Conservation (phyloP, 805 yeast species). For the Ogataea nonfermentans region DNA sequence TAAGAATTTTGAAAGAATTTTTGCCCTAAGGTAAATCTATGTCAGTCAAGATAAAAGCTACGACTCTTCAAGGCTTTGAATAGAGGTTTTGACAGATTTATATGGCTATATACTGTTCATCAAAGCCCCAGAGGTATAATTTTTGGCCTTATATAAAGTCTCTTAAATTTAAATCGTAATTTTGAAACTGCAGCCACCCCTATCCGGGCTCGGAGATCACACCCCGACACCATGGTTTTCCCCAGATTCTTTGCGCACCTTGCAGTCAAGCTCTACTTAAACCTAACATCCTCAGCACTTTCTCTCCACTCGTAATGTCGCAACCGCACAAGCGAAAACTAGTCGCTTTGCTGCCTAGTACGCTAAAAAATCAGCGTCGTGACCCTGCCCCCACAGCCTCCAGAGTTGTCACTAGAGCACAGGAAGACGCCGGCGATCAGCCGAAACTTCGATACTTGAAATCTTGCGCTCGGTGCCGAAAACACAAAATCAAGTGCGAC, state of each 20-base stretch:
- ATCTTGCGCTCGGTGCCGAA: constrained; percentile 63
- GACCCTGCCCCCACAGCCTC: constrained; percentile 18
- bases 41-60: no score
- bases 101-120: no score
- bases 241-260: constrained; percentile 10
- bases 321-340: constrained; percentile 25
- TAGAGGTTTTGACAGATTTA: no score
- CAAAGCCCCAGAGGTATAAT: no score
- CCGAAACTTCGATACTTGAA: constrained; percentile 45
- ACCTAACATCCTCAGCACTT: constrained; percentile 7
- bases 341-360: constrained; percentile 30
- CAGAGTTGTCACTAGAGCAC: constrained; percentile 22
- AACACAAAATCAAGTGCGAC: constrained; percentile 66
- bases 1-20: constrained; percentile 4
- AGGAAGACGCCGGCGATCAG: constrained; percentile 22
- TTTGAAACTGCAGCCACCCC: no score
- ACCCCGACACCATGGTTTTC: constrained; percentile 11
- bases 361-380: constrained; percentile 15
- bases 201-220: constrained; percentile 13
- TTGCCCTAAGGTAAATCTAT: neutral
- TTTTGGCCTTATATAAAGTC: no score
- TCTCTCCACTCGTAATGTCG: constrained; percentile 1
- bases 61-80: neutral
- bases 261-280: constrained; percentile 4
- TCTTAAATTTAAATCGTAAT: no score